A percentile compares a stretch with the other conserved stretches of the same genome.
Conservation (phyloP, 805 yeast genomes). For the Metschnikowia chrysomelidarum region DNA sequence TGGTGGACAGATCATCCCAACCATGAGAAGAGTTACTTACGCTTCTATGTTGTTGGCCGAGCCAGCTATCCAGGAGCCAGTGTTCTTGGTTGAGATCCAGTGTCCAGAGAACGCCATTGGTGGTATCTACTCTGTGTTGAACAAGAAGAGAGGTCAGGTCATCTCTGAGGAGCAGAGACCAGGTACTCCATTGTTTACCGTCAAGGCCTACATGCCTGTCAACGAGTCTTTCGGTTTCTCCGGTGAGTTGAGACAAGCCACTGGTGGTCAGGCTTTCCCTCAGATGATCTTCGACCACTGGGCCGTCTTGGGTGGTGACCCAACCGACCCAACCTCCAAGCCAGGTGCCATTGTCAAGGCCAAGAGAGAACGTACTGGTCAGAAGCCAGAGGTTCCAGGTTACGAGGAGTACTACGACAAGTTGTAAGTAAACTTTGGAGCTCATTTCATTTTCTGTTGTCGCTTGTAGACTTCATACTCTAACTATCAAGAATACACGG, state of each 20-base stretch:
- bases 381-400: slow-evolving; percentile 97
- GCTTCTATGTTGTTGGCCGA: slow-evolving; percentile 97
- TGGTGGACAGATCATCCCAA: slow-evolving; percentile 99
- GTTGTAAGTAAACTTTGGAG: slow-evolving; percentile 47
- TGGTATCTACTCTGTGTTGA: slow-evolving; percentile 99
- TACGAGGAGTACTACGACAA: slow-evolving; percentile 98
- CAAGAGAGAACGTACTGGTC: slow-evolving; percentile 92
- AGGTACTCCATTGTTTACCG: slow-evolving; percentile 99
- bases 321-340: slow-evolving; percentile 74
- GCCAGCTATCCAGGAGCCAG: slow-evolving; percentile 99
- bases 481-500: slow-evolving; percentile 15
- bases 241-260: slow-evolving; percentile 98
- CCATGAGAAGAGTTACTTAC: slow-evolving; percentile 99
- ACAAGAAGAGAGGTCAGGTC: slow-evolving; percentile 99
- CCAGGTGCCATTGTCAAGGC: slow-evolving; percentile 58
- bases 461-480: slow-evolving; percentile 11
- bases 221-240: slow-evolving; percentile 99
- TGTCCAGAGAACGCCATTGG: slow-evolving; percentile 99
- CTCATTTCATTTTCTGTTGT: slow-evolving; percentile 16
- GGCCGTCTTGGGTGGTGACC: slow-evolving; percentile 89
- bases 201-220: slow-evolving; percentile 99
- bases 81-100: slow-evolving; percentile 98
- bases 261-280: slow-evolving; percentile 99
- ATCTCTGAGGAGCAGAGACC: slow-evolving; percentile 99
- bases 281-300: slow-evolving; percentile 99